These are phyloP conservation scores for Magnaporthales sp. DNA, from an alignment of 2,329 filamentous ascomycete genomes.

Conservation along the genomic window DNA sequence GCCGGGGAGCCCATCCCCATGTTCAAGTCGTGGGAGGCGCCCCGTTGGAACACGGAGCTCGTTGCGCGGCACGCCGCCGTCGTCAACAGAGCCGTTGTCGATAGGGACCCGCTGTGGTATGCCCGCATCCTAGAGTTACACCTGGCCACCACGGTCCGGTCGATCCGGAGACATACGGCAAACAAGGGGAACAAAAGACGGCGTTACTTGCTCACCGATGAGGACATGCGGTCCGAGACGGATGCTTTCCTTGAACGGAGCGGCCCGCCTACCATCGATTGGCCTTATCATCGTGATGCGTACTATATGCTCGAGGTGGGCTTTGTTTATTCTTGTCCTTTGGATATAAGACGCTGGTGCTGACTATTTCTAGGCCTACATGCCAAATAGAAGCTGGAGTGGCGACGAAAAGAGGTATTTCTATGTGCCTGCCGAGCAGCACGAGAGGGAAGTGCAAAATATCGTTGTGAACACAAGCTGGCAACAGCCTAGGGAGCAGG, in stretches of 20 bases:
- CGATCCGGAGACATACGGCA: conserved; percentile 27
- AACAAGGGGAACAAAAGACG: conserved; percentile 38
- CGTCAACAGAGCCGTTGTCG: conserved; percentile 32
- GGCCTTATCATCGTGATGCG: conserved; percentile 46
- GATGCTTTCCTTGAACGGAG: conserved; percentile 41
- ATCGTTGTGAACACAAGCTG: not conserved
- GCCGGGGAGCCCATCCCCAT: conserved; percentile 40
- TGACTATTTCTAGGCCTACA: conserved; percentile 27
- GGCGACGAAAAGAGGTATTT: conserved; percentile 35
- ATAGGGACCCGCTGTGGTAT: conserved; percentile 35
- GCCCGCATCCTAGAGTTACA: conserved; percentile 27
- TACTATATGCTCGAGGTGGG: conserved; percentile 45
- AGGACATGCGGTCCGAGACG: conserved; percentile 33
- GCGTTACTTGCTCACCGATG: conserved; percentile 23
- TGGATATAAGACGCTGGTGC: not conserved
- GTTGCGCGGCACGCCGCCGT: conserved; percentile 31
- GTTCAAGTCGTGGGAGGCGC: conserved; percentile 35
- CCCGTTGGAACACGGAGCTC: conserved; percentile 41
- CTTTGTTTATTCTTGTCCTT: not conserved
- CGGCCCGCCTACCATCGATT: conserved; percentile 41
- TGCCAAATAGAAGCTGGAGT: conserved; percentile 47
- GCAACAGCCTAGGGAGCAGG: not conserved
- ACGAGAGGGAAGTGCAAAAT: conserved; percentile 25
- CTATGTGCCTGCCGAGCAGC: conserved; percentile 32
- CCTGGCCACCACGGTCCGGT: conserved; percentile 20